Evolutionary conservation across 441 rosid species (phyloP), one percentile per base, ranked within the genome.

Genomic region (Flueggea neowawraea): DNA sequence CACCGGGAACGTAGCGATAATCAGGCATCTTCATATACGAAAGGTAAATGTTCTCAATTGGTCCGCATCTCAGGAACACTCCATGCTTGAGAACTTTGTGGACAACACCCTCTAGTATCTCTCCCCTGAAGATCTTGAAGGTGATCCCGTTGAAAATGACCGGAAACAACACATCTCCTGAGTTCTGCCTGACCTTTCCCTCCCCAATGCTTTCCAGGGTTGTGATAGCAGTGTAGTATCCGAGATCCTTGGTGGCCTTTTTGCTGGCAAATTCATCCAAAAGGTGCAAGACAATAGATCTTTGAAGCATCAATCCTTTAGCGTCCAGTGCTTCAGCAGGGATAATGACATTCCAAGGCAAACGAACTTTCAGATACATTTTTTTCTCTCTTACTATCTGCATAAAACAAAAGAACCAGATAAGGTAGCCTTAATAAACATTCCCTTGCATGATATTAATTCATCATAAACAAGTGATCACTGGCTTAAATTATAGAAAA

Each of bases 71-170:
- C 77, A 93, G 13, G 76, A 93, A 81, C 50, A 85, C 96, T 17
- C 97, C 97, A 31, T 90, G 92, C 78, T 85, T 88, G 60, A 88
- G 70, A 60, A 88, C 86, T 69, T 80, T 85, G 86, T 84, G 86
- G 7, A 84, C 95, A 4, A 68, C 73, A 12, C 95, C 98, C 1
- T 84, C 76, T 41, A 90, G 58, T 44, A 90, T 71, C 82, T 89
- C 97, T 41, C 96, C 98, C 63, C 74, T 72, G 74, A 84, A 86
- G 58, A 88, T 74, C 81, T 86, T 93, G 85, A 88, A 93, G 56
- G 96, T 86, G 28, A 93, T 58, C 14, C 77, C 89, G 41, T 74
- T 82, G 80, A 90, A 85, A 31, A 71, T 72, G 14, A 90, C 87
- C 2, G 97, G 93, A 72, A 90, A 90, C 44, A 90, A 73, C 39